Base-by-base conservation (phyloP, 176 grass and related monocot genomes). In the Guadua angustifolia region DNA sequence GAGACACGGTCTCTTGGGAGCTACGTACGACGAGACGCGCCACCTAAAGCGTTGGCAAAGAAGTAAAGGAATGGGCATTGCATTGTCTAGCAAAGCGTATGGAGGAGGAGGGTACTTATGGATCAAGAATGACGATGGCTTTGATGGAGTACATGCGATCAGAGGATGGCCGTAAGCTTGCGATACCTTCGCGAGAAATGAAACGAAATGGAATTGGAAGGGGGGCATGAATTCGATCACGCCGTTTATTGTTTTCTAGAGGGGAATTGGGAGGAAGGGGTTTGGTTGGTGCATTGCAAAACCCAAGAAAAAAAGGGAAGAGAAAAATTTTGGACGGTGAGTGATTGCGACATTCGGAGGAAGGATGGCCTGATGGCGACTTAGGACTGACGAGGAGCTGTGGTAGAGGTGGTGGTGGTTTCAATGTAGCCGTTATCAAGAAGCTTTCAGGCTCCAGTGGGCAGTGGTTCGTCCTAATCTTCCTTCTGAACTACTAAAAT, bases 51-150 rank as follows among this genome's bases (percentile, higher is more conserved):
- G 79, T 82, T 90, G 82, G 88, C 86, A 91, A 81, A 94, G 84
- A 90, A 97, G 95, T 94, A 81, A 91, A 97, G 94, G 62, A 82
- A 91, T 83, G 58, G 92, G 58, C 82, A 92, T 85, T 70, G 77
- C 79, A 67, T 39, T 25, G 46, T 3, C 15, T 44, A 74, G 67
- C 18, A 19, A 59, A 35, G 69, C 39, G 26, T 74, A 4, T 63
- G 55, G 12, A 60, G 65, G 63, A 75, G 69, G 22, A 59, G 60
- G 59, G 83, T 69, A 63, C 79, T 83, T 83, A 75, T 21, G 69
- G 49, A 77, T 14, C 79, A 86, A 79, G 89, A 89, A 86, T 40
- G 16, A 46, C 47, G 47, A 59, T 59, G 57, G 57, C 9, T 24
- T 29, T 59, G 57, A 59, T 25, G 57, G 3, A 18, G 32, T 2